Evolutionary conservation across 2,329 filamentous ascomycete species (phyloP).

Genomic region (Microsporum canis): DNA sequence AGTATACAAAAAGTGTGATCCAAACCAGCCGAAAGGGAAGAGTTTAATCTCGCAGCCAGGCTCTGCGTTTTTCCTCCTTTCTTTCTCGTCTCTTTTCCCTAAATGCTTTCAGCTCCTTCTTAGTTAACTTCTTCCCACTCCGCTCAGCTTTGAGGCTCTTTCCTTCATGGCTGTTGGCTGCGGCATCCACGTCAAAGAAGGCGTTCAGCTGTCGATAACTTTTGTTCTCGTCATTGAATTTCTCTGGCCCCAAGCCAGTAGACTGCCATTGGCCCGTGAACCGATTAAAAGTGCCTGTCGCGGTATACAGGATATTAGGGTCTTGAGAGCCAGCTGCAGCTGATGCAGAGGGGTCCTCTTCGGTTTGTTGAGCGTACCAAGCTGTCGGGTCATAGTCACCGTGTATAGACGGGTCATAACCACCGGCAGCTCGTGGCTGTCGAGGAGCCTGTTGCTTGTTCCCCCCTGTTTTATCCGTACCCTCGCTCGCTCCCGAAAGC

Average conservation of each 20-base stretch:
- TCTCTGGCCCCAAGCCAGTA: constrained; percentile 55
- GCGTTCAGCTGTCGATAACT: constrained; percentile 78
- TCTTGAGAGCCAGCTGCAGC: constrained; percentile 27
- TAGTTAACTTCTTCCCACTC: constrained; percentile 68
- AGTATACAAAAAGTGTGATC: background rate
- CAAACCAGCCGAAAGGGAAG: background rate
- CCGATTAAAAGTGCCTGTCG: constrained; percentile 74
- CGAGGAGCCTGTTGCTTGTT: constrained; percentile 25
- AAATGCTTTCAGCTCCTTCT: constrained; percentile 79
- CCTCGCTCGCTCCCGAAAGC: constrained; percentile 21
- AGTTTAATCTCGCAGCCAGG: constrained; percentile 76
- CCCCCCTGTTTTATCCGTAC: constrained; percentile 21
- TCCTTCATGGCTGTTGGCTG: constrained; percentile 81
- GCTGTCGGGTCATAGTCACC: constrained; percentile 93
- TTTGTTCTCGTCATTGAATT: constrained; percentile 80
- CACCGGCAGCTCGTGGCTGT: constrained; percentile 38
- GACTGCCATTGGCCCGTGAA: constrained; percentile 78
- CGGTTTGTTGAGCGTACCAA: constrained; percentile 62
- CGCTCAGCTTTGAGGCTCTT: constrained; percentile 85
- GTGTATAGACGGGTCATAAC: constrained; percentile 93
- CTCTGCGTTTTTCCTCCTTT: constrained; percentile 89
- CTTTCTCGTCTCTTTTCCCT: constrained; percentile 78
- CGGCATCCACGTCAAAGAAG: constrained; percentile 91
- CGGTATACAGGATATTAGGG: constrained; percentile 46
- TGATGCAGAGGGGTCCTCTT: constrained; percentile 27